A percentile compares a stretch with the other conserved stretches of the same genome.
phyloP scores from a whole-genome alignment of 371 early-diverging fungal genomes.

The Mucor lusitanicus region DNA sequence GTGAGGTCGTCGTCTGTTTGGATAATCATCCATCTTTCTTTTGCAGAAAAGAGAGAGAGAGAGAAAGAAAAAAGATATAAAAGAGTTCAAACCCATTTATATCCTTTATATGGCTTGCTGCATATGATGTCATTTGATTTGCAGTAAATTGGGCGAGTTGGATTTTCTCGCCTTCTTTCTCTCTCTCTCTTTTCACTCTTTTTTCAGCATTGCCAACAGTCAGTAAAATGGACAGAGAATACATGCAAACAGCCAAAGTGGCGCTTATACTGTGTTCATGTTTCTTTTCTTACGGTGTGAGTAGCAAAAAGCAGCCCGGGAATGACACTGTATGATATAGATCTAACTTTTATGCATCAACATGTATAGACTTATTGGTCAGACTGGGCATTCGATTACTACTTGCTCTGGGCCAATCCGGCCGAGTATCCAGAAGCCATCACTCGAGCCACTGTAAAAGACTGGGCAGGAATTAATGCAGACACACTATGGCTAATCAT shows the following conservation, averaged over 20 bases:
- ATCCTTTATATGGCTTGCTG: not conserved
- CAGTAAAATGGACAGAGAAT: slow-evolving; percentile 23
- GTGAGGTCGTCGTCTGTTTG: slow-evolving; percentile 15
- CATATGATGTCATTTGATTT: not conserved
- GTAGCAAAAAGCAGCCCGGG: not conserved
- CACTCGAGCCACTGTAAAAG: slow-evolving; percentile 38
- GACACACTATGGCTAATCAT: no score
- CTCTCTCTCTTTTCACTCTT: not conserved
- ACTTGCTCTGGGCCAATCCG: slow-evolving; percentile 42
- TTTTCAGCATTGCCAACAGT: not conserved
- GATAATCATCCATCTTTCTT: not conserved
- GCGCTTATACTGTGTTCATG: slow-evolving; percentile 47
- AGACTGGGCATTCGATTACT: slow-evolving; percentile 52
- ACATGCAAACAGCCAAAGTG: slow-evolving; percentile 40
- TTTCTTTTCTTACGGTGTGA: slow-evolving; percentile 52
- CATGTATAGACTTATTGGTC: slow-evolving; percentile 44
- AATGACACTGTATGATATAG: not conserved
- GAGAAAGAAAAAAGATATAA: not conserved
- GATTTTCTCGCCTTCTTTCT: not conserved
- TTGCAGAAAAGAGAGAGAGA: not conserved
- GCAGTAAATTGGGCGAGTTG: not conserved
- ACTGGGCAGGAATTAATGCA: no score
- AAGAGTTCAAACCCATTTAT: not conserved
- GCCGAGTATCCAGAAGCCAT: slow-evolving; percentile 39
- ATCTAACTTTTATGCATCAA: not conserved